These are phyloP conservation scores for Entoloma clypeatum DNA, from an alignment of 1,284 basidiomycete species.

Conservation along the genomic window DNA sequence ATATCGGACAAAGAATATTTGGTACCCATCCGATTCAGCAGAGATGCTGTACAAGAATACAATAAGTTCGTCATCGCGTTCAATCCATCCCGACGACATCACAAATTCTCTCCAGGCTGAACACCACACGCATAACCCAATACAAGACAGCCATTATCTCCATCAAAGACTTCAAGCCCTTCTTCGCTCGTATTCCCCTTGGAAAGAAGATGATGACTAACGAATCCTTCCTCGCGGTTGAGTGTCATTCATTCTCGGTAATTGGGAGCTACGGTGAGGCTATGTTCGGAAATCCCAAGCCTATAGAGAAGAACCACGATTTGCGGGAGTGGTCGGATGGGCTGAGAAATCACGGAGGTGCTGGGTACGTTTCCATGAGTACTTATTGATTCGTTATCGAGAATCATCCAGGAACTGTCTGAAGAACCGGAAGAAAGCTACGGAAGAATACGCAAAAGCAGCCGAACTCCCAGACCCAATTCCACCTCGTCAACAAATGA, in stretches of 20 bases:
- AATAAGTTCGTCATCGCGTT: conserved; percentile 19
- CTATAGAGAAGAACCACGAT: conserved; percentile 36
- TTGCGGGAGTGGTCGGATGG: conserved; percentile 48
- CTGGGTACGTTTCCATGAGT: conserved; percentile 40
- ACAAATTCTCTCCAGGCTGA: conserved; percentile 10
- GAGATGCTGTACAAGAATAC: conserved; percentile 31
- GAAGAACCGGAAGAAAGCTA: conserved; percentile 30
- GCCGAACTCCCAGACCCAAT: background rate
- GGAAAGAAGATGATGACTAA: conserved; percentile 32
- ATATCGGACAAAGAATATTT: conserved; percentile 34
- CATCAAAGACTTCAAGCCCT: conserved; percentile 44
- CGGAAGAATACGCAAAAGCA: background rate
- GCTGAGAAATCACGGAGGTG: conserved; percentile 48
- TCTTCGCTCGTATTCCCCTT: conserved; percentile 45
- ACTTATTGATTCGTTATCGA: background rate
- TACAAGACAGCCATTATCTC: conserved; percentile 30
- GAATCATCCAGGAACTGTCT: conserved; percentile 39
- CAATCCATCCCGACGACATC: background rate
- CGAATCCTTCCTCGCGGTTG: conserved; percentile 41
- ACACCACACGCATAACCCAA: conserved; percentile 24
- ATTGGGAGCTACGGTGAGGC: conserved; percentile 40
- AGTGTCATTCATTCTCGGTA: conserved; percentile 39
- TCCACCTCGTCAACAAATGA: background rate
- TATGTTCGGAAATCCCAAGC: conserved; percentile 43
- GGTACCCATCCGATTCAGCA: conserved; percentile 33